phyloP scores from a whole-genome alignment of 805 yeast genomes.

The Jamesozyma hellenica region DNA sequence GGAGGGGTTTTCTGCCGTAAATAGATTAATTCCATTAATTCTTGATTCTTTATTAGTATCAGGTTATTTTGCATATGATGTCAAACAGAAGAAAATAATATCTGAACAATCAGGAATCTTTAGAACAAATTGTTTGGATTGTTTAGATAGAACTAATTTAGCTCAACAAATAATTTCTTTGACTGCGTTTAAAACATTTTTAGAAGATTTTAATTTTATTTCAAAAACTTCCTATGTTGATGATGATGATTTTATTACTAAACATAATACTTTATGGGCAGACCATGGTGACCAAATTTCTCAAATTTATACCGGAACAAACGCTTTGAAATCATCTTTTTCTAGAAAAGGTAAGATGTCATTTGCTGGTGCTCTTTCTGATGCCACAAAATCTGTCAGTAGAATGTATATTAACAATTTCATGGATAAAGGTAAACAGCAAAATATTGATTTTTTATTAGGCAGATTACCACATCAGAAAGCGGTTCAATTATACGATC shows the following conservation, averaged over 20 bases:
- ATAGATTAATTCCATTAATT: slow-evolving; percentile 52
- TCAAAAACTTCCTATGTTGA: slow-evolving; percentile 17
- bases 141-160: slow-evolving; percentile 88
- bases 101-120: slow-evolving; percentile 85
- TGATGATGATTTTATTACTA: slow-evolving; percentile 49
- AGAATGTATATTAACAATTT: slow-evolving; percentile 93
- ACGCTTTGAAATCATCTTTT: slow-evolving; percentile 89
- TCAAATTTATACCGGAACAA: slow-evolving; percentile 94
- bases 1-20: slow-evolving; percentile 80
- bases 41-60: slow-evolving; percentile 61
- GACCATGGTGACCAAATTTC: slow-evolving; percentile 96
- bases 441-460: slow-evolving; percentile 74
- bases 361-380: slow-evolving; percentile 92
- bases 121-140: slow-evolving; percentile 88
- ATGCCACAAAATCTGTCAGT: slow-evolving; percentile 90
- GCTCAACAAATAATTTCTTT: slow-evolving; percentile 76
- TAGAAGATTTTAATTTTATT: slow-evolving; percentile 34
- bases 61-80: slow-evolving; percentile 75
- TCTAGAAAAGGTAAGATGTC: slow-evolving; percentile 95
- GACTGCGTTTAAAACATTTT: slow-evolving; percentile 51
- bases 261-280: slow-evolving; percentile 90
- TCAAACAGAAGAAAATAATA: slow-evolving; percentile 40
- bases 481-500: slow-evolving; percentile 74
- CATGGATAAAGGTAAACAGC: slow-evolving; percentile 83
- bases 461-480: slow-evolving; percentile 69